Conservation (phyloP, 352 stramenopile genomes). For the Globisporangium cederbergense region DNA sequence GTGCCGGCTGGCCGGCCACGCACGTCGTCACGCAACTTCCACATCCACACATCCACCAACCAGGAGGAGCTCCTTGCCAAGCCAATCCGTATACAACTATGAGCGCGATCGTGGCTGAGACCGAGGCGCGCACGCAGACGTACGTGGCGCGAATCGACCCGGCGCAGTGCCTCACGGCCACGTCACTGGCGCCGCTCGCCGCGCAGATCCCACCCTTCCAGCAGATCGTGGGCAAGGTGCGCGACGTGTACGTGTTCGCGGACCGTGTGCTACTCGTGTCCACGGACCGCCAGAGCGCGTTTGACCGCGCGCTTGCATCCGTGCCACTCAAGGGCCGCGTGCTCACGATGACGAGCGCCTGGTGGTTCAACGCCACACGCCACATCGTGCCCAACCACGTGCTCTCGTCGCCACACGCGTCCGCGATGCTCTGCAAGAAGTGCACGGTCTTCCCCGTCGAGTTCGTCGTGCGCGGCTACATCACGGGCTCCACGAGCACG, state of each 20-base stretch:
- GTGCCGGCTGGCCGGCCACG: not conserved
- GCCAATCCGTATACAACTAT: constrained; percentile 20
- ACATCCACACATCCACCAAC: not conserved
- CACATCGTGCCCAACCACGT: constrained; percentile 98
- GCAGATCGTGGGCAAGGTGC: constrained; percentile 85
- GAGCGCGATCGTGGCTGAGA: constrained; percentile 41
- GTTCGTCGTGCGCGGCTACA: constrained; percentile 98
- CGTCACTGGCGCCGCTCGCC: constrained; percentile 45
- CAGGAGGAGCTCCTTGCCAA: not conserved
- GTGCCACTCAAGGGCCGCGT: constrained; percentile 98
- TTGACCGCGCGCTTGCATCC: constrained; percentile 94
- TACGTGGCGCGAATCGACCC: constrained; percentile 65
- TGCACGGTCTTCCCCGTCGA: constrained; percentile 97
- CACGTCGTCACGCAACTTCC: constrained; percentile 4
- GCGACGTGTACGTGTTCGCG: constrained; percentile 90
- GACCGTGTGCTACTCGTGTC: constrained; percentile 94
- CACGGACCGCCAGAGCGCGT: constrained; percentile 98
- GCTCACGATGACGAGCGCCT: constrained; percentile 94
- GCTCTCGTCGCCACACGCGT: constrained; percentile 91
- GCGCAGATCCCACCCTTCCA: constrained; percentile 37
- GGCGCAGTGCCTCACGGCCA: constrained; percentile 38
- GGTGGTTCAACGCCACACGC: constrained; percentile 96
- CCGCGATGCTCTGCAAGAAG: constrained; percentile 95
- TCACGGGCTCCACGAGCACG: constrained; percentile 96
- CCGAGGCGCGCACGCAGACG: constrained; percentile 62